phyloP scores from a whole-genome alignment of 2,329 filamentous ascomycete species.

The Pseudogymnoascus sp. region DNA sequence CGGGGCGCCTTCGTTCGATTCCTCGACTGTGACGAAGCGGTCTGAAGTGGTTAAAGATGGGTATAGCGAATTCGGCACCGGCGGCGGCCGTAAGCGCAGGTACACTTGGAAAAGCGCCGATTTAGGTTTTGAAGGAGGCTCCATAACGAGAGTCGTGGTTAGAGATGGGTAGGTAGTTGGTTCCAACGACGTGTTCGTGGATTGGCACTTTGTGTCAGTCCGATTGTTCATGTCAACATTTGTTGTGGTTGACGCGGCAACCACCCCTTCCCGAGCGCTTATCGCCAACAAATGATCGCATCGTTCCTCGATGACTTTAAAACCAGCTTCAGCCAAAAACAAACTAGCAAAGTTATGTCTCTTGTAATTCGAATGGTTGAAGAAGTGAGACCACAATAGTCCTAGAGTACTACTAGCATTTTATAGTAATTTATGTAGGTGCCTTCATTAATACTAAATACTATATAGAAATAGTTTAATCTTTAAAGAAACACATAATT shows the following conservation, averaged over 20 bases:
- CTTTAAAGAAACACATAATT: too few relatives aligned
- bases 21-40: slow-evolving; percentile 73
- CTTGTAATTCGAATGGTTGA: too few relatives aligned
- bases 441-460: too few relatives aligned
- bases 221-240: neutral
- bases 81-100: slow-evolving; percentile 69
- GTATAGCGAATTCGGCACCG: slow-evolving; percentile 30
- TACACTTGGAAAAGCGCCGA: slow-evolving; percentile 80
- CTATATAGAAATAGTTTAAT: too few relatives aligned
- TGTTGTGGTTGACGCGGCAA: neutral
- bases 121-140: slow-evolving; percentile 34
- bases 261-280: neutral
- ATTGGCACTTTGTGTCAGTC: neutral
- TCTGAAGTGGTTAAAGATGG: slow-evolving; percentile 38
- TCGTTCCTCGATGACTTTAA: neutral
- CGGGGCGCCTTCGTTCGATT: slow-evolving; percentile 39
- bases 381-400: too few relatives aligned
- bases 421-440: too few relatives aligned
- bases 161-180: neutral
- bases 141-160: slow-evolving; percentile 25
- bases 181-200: slow-evolving; percentile 1
- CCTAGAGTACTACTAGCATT: too few relatives aligned
- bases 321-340: neutral
- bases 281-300: neutral
- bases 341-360: too few relatives aligned